Evolutionary conservation across 345 rosid species (phyloP), one percentile per base, ranked within the genome.

Genomic region (Dimocarpus longan): DNA sequence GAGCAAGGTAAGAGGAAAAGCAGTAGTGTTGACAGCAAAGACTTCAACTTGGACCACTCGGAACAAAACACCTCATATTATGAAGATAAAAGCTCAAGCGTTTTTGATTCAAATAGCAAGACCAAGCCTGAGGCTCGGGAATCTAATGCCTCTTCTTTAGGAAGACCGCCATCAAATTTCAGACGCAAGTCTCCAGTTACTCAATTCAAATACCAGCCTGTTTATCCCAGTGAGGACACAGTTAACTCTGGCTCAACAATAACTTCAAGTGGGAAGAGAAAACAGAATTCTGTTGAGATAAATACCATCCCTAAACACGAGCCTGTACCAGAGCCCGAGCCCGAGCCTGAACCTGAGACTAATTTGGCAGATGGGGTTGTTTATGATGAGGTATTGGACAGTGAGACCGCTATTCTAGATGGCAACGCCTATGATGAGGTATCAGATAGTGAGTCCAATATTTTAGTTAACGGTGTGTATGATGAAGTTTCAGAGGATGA

Each of bases 81-180:
- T 72, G 91, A 88, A 77, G 84, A 82, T 75, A 89, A 85, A 76
- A 80, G 80, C 78, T 76, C 78, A 24, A 79, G 78, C 67, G 70
- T 74, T 82, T 66, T 80, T 74, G 75, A 78, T 72, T 80, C 82
- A 65, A 80, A 72, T 59, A 73, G 59, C 69, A 80, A 70, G 22
- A 71, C 32, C 11, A 79, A 65, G 78, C 75, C 72, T 74, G 72
- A 65, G 22, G 73, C 64, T 78, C 79, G 6, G 43, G 90, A 83
- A 71, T 77, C 89, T n/a, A 77, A 76, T 46, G 74, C 84, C 76
- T 66, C 90, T 79, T 75, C 88, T 83, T 83, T 80, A 37, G 79
- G 85, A 62, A 90, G 99, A 80, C 97, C 98, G 19, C 75, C 92
- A 62, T 94, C 99, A 74, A 91, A 88, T 80, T 96, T 96, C 85